Evolutionary conservation across 106 monocot species (phyloP), one percentile per base, ranked within the genome.

Genomic region (Dactylorhiza incarnata): DNA sequence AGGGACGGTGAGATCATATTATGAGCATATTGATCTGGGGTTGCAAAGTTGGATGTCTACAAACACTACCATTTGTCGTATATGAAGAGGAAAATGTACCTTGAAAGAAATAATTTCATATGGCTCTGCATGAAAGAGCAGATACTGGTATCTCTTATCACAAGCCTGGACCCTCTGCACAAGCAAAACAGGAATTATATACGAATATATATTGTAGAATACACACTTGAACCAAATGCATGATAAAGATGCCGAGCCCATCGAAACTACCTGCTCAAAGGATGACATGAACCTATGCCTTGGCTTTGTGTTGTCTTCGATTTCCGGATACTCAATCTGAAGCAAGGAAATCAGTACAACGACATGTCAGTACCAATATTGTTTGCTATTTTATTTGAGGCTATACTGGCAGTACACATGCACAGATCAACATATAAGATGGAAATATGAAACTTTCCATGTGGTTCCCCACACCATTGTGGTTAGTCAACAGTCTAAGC

Each of bases 221-320:
- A 43, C 8, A 7, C 49, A 45, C 3, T 7, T 22, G 12, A 77
- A 65, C 16, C 66, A 22, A 66, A 11, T 2, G 20, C 29, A 68
- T 2, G 20, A 11, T 9, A 15, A 68, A 15, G 19, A 48, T 68
- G 7, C n/a, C 25, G 53, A 53, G 14, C 25, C 13, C 17, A 16
- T 20, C 15, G 9, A 37, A 55, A 43, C 71, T 81, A 91, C 97
- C 91, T 97, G 97, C 82, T 94, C 97, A 68, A 85, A 97, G 4
- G 97, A 91, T 65, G 97, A 91, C 97, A 97, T 97, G 75, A 97
- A 97, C 29, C 94, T 81, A 74, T 97, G 97, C 55, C 91, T 89
- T 47, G 97, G 97, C 68, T 94, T 97, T 26, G 69, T 26, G 10
- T 89, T 86, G 69, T 97, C 97, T 78, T 97, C 94, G 50, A 97